Conservation (phyloP, 306 rosid species). For the Prinsepia uniflora region DNA sequence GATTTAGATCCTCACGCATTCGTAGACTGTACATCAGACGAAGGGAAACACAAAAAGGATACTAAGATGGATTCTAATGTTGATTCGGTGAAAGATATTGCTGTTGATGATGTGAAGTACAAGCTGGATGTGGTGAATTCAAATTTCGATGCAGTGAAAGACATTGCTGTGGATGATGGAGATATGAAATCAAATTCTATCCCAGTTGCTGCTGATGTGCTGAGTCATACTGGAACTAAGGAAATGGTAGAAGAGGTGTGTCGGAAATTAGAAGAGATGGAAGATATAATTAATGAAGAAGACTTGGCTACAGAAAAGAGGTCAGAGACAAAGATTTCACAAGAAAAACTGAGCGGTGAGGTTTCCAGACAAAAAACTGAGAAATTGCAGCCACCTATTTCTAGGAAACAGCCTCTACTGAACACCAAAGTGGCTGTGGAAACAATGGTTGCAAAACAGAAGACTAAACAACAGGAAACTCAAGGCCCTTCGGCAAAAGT, state of each 20-base stretch:
- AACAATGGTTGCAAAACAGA: constrained; percentile 44
- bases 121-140: constrained; percentile 53
- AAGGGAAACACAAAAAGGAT: constrained; percentile 53
- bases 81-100: constrained; percentile 78
- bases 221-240: constrained; percentile 42
- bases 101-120: constrained; percentile 78
- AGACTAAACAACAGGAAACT: constrained; percentile 61
- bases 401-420: constrained; percentile 51
- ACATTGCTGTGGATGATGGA: constrained; percentile 82
- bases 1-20: constrained; percentile 61
- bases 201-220: constrained; percentile 35
- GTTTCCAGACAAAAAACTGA: constrained; percentile 50
- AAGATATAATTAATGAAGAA: constrained; percentile 49
- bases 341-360: constrained; percentile 41
- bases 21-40: constrained; percentile 68
- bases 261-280: constrained; percentile 35
- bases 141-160: constrained; percentile 65
- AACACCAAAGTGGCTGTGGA: constrained; percentile 48
- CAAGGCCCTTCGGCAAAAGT: constrained; percentile 51
- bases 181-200: constrained; percentile 46
- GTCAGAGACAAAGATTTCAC: constrained; percentile 43
- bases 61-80: constrained; percentile 40
- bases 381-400: constrained; percentile 42
- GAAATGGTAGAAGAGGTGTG: constrained; percentile 47
- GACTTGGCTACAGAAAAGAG: constrained; percentile 36